These are phyloP conservation scores for Solanum hybrid DNA, from an alignment of 305 asterid genomes.

Conservation along the genomic window DNA sequence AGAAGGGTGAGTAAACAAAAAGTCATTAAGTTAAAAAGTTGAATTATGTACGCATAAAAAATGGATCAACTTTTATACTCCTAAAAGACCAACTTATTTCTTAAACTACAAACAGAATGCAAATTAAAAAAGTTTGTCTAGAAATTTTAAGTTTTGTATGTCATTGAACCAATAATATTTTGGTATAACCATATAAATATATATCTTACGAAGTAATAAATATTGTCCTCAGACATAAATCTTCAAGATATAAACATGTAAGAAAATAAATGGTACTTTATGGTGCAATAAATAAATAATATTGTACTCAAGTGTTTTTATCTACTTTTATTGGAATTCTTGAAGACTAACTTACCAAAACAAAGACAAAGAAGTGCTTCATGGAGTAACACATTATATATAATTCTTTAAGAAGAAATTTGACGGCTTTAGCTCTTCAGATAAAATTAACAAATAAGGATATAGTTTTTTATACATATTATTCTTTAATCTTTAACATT, in stretches of 20 bases:
- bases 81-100: neutral
- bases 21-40: too few relatives aligned
- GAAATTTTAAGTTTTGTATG: too few relatives aligned
- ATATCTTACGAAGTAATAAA: neutral
- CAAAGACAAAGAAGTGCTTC: too few relatives aligned
- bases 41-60: neutral
- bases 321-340: neutral
- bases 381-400: neutral
- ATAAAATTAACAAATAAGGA: neutral
- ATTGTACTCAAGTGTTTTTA: neutral
- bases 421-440: neutral
- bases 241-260: neutral
- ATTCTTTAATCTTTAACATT: neutral
- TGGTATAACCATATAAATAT: neutral
- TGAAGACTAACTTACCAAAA: neutral
- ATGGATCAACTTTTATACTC: neutral
- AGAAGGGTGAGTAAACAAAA: neutral
- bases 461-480: neutral
- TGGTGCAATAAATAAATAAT: neutral
- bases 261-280: neutral
- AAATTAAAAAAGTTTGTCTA: too few relatives aligned
- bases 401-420: neutral
- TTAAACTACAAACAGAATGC: neutral
- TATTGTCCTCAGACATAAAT: neutral
- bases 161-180: neutral